These are phyloP conservation scores for Bretschneidera sinensis DNA, from an alignment of 345 rosid genomes.

Conservation along the genomic window DNA sequence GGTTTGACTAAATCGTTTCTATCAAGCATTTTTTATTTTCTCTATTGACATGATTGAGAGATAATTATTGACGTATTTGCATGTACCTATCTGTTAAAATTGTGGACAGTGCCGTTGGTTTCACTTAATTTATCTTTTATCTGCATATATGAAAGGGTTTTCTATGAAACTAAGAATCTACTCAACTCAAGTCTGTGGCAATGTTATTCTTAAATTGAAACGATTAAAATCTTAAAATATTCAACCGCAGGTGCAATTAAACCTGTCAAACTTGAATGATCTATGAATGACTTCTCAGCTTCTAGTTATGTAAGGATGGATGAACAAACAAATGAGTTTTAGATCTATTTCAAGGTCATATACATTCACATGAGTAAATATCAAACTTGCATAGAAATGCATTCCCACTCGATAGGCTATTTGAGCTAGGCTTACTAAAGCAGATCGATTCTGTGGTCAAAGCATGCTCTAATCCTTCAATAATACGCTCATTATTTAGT, in stretches of 20 bases:
- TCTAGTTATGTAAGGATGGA: no score
- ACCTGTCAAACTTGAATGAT: no score
- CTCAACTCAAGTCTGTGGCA: background rate
- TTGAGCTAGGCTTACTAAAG: slow-evolving; percentile 80
- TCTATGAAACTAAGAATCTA: no score
- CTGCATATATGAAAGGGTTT: no score
- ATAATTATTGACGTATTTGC: background rate
- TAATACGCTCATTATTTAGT: slow-evolving; percentile 82
- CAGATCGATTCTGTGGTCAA: slow-evolving; percentile 88
- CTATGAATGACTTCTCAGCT: no score
- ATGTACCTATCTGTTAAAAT: background rate
- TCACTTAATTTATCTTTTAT: no score
- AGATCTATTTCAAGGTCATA: background rate
- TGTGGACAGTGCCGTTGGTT: background rate
- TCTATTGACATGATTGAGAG: no score
- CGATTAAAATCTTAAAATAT: no score
- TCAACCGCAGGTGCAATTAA: no score
- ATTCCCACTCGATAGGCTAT: slow-evolving; percentile 58
- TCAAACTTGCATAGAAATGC: slow-evolving; percentile 1
- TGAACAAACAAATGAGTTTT: no score
- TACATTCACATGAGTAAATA: background rate
- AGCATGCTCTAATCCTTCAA: slow-evolving; percentile 88
- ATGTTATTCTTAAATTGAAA: background rate
- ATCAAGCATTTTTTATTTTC: no score
- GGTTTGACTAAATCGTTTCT: no score